These are phyloP conservation scores for Pterocarpus santalinus DNA, from an alignment of 306 rosid genomes.

Conservation along the genomic window DNA sequence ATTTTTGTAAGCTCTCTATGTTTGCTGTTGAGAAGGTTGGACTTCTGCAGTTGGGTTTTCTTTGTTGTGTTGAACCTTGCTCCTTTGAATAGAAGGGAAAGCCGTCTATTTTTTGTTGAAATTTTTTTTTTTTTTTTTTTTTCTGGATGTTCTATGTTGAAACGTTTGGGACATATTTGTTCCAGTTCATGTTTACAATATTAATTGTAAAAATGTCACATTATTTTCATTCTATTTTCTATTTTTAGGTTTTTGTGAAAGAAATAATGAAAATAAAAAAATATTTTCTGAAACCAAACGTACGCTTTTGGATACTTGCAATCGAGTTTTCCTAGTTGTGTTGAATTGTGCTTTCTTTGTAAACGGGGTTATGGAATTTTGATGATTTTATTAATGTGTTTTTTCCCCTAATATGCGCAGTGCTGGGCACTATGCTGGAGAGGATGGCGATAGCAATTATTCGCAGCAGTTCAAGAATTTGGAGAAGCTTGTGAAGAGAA, in stretches of 20 bases:
- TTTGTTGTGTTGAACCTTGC: neutral
- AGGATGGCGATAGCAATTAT: too few relatives aligned
- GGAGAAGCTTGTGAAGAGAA: too few relatives aligned
- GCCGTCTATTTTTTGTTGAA: too few relatives aligned
- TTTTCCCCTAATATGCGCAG: conserved; percentile 49
- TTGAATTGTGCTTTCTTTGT: conserved; percentile 25
- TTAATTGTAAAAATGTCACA: too few relatives aligned
- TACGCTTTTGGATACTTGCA: neutral
- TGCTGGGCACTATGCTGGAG: conserved; percentile 41
- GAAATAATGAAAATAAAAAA: neutral
- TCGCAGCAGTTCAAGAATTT: too few relatives aligned
- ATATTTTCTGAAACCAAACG: neutral
- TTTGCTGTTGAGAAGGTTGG: neutral
- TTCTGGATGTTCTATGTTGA: neutral
- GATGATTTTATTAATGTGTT: neutral
- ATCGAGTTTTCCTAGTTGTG: conserved; percentile 19
- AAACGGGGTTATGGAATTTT: neutral
- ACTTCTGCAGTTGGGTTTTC: conserved; percentile 10
- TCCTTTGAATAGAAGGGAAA: too few relatives aligned
- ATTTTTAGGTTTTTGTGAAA: neutral
- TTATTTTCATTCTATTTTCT: neutral
- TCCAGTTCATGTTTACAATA: too few relatives aligned
- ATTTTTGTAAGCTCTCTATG: neutral
- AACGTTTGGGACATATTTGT: neutral
- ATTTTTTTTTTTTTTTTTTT: too few relatives aligned